Evolutionary conservation across 176 grass and related monocot genomes (phyloP).

Genomic region (Eragrostis nindensis): DNA sequence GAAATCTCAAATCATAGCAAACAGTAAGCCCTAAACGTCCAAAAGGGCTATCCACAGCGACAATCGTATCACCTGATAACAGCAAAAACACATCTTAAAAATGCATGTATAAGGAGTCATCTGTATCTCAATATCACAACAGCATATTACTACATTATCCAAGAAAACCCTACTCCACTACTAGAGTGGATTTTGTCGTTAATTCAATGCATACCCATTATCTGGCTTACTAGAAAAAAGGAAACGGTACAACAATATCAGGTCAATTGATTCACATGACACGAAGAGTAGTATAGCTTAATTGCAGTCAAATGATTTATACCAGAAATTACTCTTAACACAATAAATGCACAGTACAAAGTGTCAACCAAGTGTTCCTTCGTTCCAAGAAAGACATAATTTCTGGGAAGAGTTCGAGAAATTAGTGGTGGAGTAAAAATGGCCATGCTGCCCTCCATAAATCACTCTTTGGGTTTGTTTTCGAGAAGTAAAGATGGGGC

Average conservation of each 20-base stretch:
- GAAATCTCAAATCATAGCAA: slow-evolving; percentile 98
- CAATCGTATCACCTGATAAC: slow-evolving; percentile 57
- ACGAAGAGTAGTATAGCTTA: not conserved
- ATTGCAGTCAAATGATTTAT: not conserved
- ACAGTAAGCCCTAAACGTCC: slow-evolving; percentile 84
- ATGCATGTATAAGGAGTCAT: slow-evolving; percentile 10
- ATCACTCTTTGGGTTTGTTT: no score
- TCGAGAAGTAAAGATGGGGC: no score
- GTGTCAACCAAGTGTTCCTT: not conserved
- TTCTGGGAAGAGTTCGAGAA: no score
- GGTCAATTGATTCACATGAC: not conserved
- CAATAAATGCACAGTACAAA: not conserved
- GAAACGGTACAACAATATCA: not conserved
- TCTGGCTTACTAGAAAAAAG: not conserved
- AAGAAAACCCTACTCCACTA: not conserved
- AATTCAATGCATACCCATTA: not conserved
- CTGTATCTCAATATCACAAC: slow-evolving; percentile 16
- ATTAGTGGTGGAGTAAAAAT: no score
- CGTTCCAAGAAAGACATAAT: no score
- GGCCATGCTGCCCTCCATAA: no score
- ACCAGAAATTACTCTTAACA: not conserved
- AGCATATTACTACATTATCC: not conserved
- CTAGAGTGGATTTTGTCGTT: not conserved
- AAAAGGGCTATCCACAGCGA: slow-evolving; percentile 75
- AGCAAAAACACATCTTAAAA: slow-evolving; percentile 22